A percentile compares a stretch with the other conserved stretches of the same genome.
These are phyloP conservation scores for Pterulicium gracile DNA, from an alignment of 1,284 basidiomycete genomes.

Conservation along the genomic window DNA sequence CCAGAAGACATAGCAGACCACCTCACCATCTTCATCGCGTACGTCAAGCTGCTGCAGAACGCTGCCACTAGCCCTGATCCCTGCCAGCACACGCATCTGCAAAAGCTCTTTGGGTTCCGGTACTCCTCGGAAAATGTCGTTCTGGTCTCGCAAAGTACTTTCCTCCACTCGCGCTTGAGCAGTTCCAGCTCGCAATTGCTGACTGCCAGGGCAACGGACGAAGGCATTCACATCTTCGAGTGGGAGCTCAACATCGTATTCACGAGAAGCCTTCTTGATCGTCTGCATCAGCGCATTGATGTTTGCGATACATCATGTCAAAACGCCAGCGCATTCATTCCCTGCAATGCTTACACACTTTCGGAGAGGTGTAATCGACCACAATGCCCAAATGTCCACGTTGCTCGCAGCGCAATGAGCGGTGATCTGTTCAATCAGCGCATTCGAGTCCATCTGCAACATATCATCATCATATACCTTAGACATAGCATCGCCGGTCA, in stretches of 20 bases:
- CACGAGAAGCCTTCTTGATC: background rate
- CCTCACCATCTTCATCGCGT: conserved; percentile 23
- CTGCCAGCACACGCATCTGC: conserved; percentile 11
- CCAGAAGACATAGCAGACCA: conserved; percentile 17
- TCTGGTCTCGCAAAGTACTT: conserved; percentile 3
- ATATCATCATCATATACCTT: conserved; percentile 32
- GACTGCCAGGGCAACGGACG: background rate
- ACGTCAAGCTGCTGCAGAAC: conserved; percentile 19
- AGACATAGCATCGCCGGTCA: conserved; percentile 14
- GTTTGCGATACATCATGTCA: conserved; percentile 4
- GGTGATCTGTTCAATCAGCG: conserved; percentile 25
- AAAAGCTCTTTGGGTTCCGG: conserved; percentile 23
- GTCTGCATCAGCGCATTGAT: conserved; percentile 1
- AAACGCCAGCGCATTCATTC: conserved; percentile 4
- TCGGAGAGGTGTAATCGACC: conserved; percentile 5
- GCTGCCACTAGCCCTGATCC: conserved; percentile 15
- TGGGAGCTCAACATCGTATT: background rate
- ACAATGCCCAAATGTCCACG: conserved; percentile 6
- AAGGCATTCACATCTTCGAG: background rate
- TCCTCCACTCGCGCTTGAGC: conserved; percentile 1
- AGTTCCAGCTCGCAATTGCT: background rate
- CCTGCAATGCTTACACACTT: conserved; percentile 7
- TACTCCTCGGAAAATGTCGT: conserved; percentile 10
- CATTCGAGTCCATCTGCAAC: conserved; percentile 33
- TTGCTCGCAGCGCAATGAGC: conserved; percentile 13